Base-by-base conservation (phyloP, 352 stramenopile species). In the Peronospora farinosa region DNA sequence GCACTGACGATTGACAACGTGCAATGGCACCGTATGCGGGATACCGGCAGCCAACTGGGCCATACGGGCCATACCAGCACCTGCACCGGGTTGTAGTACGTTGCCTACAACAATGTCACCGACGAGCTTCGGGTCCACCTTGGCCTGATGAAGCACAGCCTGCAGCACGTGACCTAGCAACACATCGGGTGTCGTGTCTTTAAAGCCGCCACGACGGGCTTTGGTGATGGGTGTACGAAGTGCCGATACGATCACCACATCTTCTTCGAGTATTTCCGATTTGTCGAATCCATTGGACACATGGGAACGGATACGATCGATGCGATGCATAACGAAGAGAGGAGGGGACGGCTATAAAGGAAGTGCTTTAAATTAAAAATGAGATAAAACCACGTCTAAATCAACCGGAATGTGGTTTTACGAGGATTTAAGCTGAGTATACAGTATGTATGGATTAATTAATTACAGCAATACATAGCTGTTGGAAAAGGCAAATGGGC, bases 111-210 rank as follows among this genome's bases (percentile, higher is more conserved):
- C 70, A 6, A 95, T 60, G 55, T 95, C 85, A 12, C 75, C 80
- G 16, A 96, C 70, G 40, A 80, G 58, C 54, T 79, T 79, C 1
- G 78, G 66, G 57, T 88, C 74, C 6, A 97, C 52, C 57, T 91
- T 88, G 36, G 80, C 76, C 55, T 92, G 73, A 55, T 87, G 76
- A 25, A 96, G 54, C 23, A 96, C 74, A 6, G 81, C 84, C 58
- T 75, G 58, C 19, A 97, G 73, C 38, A 95, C 73, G 54, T 88
- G 79, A 51, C 77, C 74, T 19, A 97, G 80, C 43, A 97, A 67
- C 27, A 92, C 84, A 54, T 97, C 88, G 25, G 88, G 86, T 32
- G 84, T 96, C 10, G 85, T 96, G 66, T 96, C 84, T 72, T 95
- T 96, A 65, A 97, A 96, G 16, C 74, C 83, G 23, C 88, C 88